Conservation (phyloP, 139 green algal species). For the Micractinium conductrix region DNA sequence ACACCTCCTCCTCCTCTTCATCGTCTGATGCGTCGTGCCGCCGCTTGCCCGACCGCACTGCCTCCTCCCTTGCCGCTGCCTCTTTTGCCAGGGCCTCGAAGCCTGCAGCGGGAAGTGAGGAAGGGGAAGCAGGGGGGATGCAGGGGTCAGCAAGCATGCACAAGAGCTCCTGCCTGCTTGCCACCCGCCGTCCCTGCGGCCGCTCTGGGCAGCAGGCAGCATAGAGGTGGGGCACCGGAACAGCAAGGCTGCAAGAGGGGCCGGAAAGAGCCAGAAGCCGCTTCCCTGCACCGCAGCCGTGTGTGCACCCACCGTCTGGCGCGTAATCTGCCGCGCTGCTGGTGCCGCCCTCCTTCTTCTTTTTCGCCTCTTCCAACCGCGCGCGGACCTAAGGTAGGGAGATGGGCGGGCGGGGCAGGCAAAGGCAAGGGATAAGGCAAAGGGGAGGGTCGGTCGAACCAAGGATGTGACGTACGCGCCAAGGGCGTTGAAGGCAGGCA, state of each 20-base stretch:
- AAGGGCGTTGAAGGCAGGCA: no score
- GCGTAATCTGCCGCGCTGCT: conserved; percentile 50
- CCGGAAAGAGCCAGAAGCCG: no score
- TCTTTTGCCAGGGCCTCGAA: conserved; percentile 26
- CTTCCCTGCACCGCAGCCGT: no score
- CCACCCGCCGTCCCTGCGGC: background rate
- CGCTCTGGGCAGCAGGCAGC: background rate
- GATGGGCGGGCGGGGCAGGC: no score
- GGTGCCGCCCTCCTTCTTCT: conserved; percentile 51
- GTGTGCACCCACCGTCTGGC: conserved; percentile 50
- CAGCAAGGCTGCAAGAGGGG: no score
- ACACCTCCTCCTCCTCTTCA: conserved; percentile 61
- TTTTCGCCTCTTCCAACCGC: conserved; percentile 55
- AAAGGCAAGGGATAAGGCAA: background rate
- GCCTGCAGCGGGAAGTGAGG: background rate
- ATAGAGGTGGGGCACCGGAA: no score
- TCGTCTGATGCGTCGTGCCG: conserved; percentile 40
- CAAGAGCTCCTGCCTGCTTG: no score
- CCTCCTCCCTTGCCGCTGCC: conserved; percentile 59
- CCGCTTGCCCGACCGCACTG: conserved; percentile 52
- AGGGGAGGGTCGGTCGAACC: no score
- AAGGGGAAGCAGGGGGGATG: no score
- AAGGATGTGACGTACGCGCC: no score
- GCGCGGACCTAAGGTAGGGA: conserved; percentile 79
- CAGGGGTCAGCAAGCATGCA: no score